Evolutionary conservation across 352 stramenopile species (phyloP).

Genomic region (Pythium dissotocum): DNA sequence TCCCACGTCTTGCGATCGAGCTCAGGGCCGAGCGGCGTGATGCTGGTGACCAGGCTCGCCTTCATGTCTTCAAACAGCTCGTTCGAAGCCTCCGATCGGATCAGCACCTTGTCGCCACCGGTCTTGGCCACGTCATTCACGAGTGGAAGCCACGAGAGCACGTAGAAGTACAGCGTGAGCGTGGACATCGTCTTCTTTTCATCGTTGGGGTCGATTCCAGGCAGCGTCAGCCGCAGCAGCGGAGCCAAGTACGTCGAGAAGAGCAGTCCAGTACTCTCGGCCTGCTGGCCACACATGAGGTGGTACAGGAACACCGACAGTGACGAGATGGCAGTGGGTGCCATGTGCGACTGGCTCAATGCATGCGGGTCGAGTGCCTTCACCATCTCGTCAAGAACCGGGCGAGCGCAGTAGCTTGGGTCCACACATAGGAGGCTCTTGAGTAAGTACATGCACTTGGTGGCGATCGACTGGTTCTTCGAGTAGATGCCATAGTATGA

Average conservation of each 20-base stretch:
- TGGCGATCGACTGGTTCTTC: constrained; percentile 60
- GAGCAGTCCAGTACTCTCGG: constrained; percentile 44
- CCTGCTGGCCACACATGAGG: constrained; percentile 60
- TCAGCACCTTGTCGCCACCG: constrained; percentile 25
- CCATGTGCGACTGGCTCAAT: constrained; percentile 73
- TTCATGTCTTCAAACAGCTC: constrained; percentile 40
- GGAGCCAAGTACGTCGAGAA: constrained; percentile 60
- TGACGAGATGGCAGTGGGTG: constrained; percentile 66
- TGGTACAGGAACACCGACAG: constrained; percentile 63
- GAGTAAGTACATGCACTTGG: constrained; percentile 71
- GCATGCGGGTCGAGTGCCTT: constrained; percentile 66
- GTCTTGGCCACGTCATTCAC: constrained; percentile 64
- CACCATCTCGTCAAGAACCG: constrained; percentile 71
- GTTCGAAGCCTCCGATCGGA: constrained; percentile 10
- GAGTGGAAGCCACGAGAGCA: constrained; percentile 69
- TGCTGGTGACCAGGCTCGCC: constrained; percentile 40
- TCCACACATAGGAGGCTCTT: constrained; percentile 68
- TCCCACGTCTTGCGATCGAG: constrained; percentile 61
- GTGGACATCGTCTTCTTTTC: constrained; percentile 74
- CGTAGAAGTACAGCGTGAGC: constrained; percentile 63
- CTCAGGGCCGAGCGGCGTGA: constrained; percentile 33
- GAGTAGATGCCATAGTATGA: constrained; percentile 75
- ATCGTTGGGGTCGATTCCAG: constrained; percentile 77
- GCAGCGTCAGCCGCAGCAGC: constrained; percentile 60
- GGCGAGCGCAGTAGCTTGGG: constrained; percentile 35